Base-by-base conservation (phyloP, 345 rosid species). In the Ceriops zippeliana region DNA sequence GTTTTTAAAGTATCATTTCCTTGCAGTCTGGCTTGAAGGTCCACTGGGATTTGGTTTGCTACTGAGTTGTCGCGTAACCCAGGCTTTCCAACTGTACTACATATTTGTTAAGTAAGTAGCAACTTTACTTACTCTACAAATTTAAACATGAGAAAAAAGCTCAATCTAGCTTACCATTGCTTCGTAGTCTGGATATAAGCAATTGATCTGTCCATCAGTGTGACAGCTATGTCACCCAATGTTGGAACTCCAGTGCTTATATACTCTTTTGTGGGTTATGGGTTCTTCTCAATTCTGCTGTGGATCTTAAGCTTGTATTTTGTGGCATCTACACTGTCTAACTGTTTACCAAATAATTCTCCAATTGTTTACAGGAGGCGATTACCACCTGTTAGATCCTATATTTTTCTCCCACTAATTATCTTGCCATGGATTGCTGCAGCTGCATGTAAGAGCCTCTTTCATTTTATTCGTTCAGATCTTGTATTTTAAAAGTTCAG, bases 41-140 rank as follows among this genome's bases (percentile, higher is more conserved):
- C 96, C 98, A 28, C 80, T 93, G 37, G 96, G 96, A 69, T 93
- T 90, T 62, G 98, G 97, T 80, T 84, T 93, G 78, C 76, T 93
- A 74, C 81, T 93, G 70, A 81, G 97, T 74, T 87, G 93, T 71
- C 98, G 97, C 72, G 85, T 90, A 71, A 79, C 90, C 62, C 92
- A 93, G 78, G 88, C 93, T 26, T 93, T 83, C 70, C 98, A 93
- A 56, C 82, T 93, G 61, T 90, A 93, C 83, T 77, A 80, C 81
- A 85, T 90, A 78, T 90, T 90, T 82, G 88, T 83, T 77, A 89
- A 83, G 98, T 93, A 77, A 81, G 91, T 75, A 19, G 8, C 70
- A 13, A 21, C 57, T 32, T 30, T 26, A 64, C 65, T 19, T 13
- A 24, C 21, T 9, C 4, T 3, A 53, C 28, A 20, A 52, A 24